phyloP scores from a whole-genome alignment of 441 rosid genomes.

The Dalechampia spathulata region DNA sequence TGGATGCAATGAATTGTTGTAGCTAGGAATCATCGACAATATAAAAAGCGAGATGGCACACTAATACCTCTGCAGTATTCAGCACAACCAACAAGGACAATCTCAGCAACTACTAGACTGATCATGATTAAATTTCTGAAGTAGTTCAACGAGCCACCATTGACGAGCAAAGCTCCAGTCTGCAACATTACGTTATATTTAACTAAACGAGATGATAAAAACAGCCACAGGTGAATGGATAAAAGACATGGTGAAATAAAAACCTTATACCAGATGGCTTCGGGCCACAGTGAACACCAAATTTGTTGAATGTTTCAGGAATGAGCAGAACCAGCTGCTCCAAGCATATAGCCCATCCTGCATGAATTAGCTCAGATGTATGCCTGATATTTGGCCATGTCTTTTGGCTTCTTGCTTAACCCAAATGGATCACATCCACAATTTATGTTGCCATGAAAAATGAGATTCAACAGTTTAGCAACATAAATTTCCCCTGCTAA shows the following conservation, averaged over 20 bases:
- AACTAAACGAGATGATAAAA: not conserved
- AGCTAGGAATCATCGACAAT: too few species aligned
- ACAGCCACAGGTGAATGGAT: not conserved
- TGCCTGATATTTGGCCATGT: slow-evolving; percentile 92
- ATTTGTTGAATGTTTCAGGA: slow-evolving; percentile 95
- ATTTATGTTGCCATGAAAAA: too few species aligned
- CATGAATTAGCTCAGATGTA: slow-evolving; percentile 89
- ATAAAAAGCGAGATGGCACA: too few species aligned
- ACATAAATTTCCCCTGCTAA: too few species aligned
- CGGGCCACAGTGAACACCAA: slow-evolving; percentile 93
- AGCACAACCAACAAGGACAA: too few species aligned
- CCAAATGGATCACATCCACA: slow-evolving; percentile 98
- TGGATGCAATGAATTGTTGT: too few species aligned
- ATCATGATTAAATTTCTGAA: slow-evolving; percentile 38
- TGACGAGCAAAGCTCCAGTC: slow-evolving; percentile 96
- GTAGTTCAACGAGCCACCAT: slow-evolving; percentile 92
- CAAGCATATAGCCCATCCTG: slow-evolving; percentile 97
- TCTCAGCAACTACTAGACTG: too few species aligned
- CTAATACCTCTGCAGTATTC: not conserved
- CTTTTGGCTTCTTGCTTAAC: slow-evolving; percentile 83
- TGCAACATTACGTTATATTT: too few species aligned
- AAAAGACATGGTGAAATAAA: too few species aligned
- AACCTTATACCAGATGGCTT: slow-evolving; percentile 99
- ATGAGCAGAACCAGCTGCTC: slow-evolving; percentile 92
- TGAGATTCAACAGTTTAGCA: too few species aligned